Percentiles rank a stretch among this genome's conserved stretches.
Conservation (phyloP, 441 rosid genomes). For the Manihot esculenta region DNA sequence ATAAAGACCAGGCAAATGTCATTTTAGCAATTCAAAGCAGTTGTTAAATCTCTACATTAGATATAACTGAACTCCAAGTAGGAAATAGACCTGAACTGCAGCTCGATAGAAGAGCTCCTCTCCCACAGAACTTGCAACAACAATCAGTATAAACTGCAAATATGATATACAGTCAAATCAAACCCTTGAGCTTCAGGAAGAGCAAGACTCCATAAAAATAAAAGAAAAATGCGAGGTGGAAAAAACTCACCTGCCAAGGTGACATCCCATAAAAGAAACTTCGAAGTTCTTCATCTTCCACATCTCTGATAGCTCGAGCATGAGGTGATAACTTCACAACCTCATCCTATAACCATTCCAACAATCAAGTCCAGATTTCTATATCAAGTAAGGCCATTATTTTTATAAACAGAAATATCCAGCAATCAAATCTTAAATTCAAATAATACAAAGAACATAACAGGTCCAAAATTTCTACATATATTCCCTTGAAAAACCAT, state of each 20-base stretch:
- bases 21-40: neutral
- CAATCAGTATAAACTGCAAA: conserved; percentile 73
- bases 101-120: conserved; percentile 97
- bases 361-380: conserved; percentile 2
- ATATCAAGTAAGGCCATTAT: neutral
- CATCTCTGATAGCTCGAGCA: conserved; percentile 96
- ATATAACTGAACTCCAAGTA: neutral
- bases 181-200: neutral
- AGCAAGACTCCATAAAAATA: neutral
- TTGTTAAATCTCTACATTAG: neutral
- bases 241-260: conserved; percentile 75
- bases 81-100: conserved; percentile 68
- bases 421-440: neutral
- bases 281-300: conserved; percentile 93
- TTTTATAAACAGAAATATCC: neutral
- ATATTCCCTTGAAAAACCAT: neutral
- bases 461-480: neutral
- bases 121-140: conserved; percentile 87
- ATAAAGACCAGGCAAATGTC: neutral
- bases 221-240: neutral
- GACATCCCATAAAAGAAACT: conserved; percentile 97
- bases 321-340: conserved; percentile 91
- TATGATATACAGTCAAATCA: conserved; percentile 4
- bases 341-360: conserved; percentile 61
- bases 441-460: neutral